These are phyloP conservation scores for Vinca minor DNA, from an alignment of 257 asterid genomes.

Conservation along the genomic window DNA sequence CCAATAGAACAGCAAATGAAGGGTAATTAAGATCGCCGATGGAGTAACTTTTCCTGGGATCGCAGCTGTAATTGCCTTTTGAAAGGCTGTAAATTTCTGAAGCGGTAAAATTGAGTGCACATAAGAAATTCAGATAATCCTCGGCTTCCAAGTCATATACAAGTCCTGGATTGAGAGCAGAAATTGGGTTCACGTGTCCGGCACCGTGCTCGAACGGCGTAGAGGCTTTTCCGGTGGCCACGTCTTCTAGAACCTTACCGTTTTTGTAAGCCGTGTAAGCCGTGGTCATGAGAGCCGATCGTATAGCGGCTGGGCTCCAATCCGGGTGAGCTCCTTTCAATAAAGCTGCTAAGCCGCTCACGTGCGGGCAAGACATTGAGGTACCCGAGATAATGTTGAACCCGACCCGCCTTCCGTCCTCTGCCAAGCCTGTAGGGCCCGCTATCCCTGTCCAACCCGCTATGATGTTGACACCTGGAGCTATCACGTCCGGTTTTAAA, in stretches of 20 bases:
- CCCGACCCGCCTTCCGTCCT: slow-evolving; percentile 49
- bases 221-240: slow-evolving; percentile 66
- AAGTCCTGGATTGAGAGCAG: slow-evolving; percentile 79
- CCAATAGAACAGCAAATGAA: slow-evolving; percentile 52
- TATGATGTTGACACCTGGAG: slow-evolving; percentile 70
- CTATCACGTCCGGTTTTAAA: slow-evolving; percentile 62
- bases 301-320: slow-evolving; percentile 63
- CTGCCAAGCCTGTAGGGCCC: slow-evolving; percentile 56
- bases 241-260: slow-evolving; percentile 44
- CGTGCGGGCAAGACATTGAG: slow-evolving; percentile 82
- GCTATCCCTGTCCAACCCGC: slow-evolving; percentile 58
- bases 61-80: slow-evolving; percentile 58
- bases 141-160: slow-evolving; percentile 50
- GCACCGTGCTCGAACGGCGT: slow-evolving; percentile 81
- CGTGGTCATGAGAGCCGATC: slow-evolving; percentile 51
- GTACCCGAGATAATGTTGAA: slow-evolving; percentile 76
- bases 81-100: slow-evolving; percentile 56
- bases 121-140: slow-evolving; percentile 58
- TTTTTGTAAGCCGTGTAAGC: slow-evolving; percentile 63
- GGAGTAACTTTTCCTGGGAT: slow-evolving; percentile 37
- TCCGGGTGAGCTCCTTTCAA: slow-evolving; percentile 52
- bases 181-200: slow-evolving; percentile 82
- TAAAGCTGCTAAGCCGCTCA: slow-evolving; percentile 72
- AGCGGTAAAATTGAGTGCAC: slow-evolving; percentile 64
- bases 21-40: slow-evolving; percentile 80